Percentiles rank a stretch among this genome's conserved stretches.
Conservation (phyloP, 495 filamentous ascomycete species). For the Hypoxylon subgilvum region DNA sequence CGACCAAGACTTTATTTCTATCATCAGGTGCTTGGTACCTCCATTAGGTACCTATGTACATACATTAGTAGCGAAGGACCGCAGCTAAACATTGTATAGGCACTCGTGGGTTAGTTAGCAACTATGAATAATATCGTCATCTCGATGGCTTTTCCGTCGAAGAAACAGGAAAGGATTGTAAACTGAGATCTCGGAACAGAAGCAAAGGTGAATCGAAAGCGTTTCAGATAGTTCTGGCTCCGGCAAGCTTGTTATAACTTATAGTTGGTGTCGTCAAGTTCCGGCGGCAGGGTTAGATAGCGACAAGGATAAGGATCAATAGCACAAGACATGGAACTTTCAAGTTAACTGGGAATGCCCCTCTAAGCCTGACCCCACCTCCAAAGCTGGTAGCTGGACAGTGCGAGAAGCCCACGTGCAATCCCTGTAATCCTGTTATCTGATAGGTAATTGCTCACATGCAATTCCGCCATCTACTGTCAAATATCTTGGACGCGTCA, state of each 20-base stretch:
- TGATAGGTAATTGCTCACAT: no score
- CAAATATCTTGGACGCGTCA: conserved; percentile 22
- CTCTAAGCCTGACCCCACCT: conserved; percentile 7
- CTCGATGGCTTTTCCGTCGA: background rate
- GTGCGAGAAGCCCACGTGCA: conserved; percentile 26
- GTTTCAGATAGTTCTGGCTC: conserved; percentile 29
- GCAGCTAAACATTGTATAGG: no score
- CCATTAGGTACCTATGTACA: no score
- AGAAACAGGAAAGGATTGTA: conserved; percentile 4
- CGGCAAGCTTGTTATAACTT: conserved; percentile 4
- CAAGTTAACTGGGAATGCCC: no score
- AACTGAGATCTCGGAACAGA: conserved; percentile 7
- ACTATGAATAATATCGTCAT: conserved; percentile 20
- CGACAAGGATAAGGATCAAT: no score
- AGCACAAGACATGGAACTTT: no score
- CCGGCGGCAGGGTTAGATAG: conserved; percentile 11
- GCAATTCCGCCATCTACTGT: conserved; percentile 7
- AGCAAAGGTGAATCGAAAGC: conserved; percentile 14
- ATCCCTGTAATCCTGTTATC: conserved; percentile 16
- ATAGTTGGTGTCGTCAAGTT: no score
- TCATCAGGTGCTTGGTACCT: no score
- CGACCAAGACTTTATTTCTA: no score
- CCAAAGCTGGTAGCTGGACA: conserved; percentile 3
- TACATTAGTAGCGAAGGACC: no score
- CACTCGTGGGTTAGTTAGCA: no score